Evolutionary conservation across 371 early-diverging fungal species (phyloP).

Genomic region (Rhizopus sp.): DNA sequence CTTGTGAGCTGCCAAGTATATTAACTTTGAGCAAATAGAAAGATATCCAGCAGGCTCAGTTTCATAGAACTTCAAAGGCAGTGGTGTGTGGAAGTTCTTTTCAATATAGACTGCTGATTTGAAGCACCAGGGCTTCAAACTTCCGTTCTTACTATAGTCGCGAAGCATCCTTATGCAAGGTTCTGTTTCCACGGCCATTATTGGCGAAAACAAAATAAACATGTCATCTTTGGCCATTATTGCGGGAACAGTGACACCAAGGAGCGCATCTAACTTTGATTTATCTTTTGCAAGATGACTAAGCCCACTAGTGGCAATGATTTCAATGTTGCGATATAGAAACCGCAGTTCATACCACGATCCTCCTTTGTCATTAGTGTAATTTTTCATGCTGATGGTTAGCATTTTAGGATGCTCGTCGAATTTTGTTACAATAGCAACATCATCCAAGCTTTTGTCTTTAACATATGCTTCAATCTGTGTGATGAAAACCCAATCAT

Average conservation of each 20-base stretch:
- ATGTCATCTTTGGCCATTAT: constrained; percentile 9
- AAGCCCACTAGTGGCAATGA: constrained; percentile 4
- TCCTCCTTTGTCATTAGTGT: neutral
- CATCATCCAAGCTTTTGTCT: neutral
- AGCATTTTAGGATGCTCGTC: neutral
- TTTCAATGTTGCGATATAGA: neutral
- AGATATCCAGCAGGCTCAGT: neutral
- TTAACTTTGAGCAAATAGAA: neutral
- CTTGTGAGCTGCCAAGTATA: neutral
- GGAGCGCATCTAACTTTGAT: neutral
- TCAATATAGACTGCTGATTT: neutral
- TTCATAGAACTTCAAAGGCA: neutral
- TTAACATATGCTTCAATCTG: constrained; percentile 4
- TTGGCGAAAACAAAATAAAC: neutral
- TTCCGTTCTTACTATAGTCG: neutral
- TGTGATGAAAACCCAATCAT: constrained; percentile 5
- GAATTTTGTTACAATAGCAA: neutral
- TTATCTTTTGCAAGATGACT: neutral
- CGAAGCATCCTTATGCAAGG: constrained; percentile 1
- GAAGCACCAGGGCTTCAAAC: neutral
- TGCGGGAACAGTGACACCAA: constrained; percentile 5
- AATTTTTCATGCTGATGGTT: neutral
- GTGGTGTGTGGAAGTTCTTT: neutral
- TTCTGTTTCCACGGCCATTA: neutral
- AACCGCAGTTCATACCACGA: constrained; percentile 4